These are phyloP conservation scores for Flaveria robusta DNA, from an alignment of 129 eudicot species.

Conservation along the genomic window DNA sequence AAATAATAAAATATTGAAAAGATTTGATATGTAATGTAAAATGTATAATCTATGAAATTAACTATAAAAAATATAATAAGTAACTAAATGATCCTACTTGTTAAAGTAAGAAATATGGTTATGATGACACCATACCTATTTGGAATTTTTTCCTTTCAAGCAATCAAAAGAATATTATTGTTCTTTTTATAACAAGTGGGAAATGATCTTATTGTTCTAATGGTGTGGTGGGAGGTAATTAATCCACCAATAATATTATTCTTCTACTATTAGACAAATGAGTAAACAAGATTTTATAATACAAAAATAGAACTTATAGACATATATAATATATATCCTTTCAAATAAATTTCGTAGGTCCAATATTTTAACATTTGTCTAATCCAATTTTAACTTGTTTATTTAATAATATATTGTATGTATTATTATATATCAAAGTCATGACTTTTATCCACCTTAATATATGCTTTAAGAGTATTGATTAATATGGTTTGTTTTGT, in stretches of 20 bases:
- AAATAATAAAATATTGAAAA: too few relatives aligned
- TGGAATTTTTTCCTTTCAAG: constrained; percentile 51
- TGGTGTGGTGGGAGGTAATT: constrained; percentile 42
- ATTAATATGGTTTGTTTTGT: constrained; percentile 55
- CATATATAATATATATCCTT: constrained; percentile 39
- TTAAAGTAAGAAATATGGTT: constrained; percentile 35
- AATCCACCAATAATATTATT: constrained; percentile 48
- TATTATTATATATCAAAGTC: constrained; percentile 23
- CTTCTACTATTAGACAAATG: constrained; percentile 45
- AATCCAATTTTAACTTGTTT: constrained; percentile 40
- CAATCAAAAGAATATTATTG: constrained; percentile 37
- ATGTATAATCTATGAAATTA: too few relatives aligned
- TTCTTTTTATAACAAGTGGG: constrained; percentile 47
- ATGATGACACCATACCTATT: constrained; percentile 61
- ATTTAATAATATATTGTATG: constrained; percentile 18
- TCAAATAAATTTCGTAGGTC: constrained; percentile 46
- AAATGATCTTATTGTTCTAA: constrained; percentile 57
- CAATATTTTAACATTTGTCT: constrained; percentile 58
- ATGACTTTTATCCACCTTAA: constrained; percentile 70
- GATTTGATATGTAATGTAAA: too few relatives aligned
- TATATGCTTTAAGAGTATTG: constrained; percentile 46
- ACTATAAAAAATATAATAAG: not conserved
- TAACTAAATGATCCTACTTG: constrained; percentile 37
- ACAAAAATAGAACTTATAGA: constrained; percentile 15
- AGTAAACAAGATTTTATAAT: constrained; percentile 34